Evolutionary conservation across 805 yeast species (phyloP).

Genomic region (Starmera amethionina): DNA sequence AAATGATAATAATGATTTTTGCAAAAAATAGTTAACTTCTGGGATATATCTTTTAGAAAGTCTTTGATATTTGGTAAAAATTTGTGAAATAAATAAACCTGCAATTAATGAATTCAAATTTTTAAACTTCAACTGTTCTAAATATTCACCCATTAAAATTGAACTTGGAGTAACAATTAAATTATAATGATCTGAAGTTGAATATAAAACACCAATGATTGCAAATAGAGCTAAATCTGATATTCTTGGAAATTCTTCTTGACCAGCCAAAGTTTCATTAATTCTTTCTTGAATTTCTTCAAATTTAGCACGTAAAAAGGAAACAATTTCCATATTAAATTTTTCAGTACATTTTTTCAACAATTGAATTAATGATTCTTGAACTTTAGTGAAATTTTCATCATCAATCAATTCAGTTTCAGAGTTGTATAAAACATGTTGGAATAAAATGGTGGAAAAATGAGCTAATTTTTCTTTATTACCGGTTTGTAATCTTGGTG

Average conservation of each 20-base stretch:
- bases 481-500: slow-evolving; percentile 73
- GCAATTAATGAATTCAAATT: slow-evolving; percentile 36
- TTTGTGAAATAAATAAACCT: slow-evolving; percentile 59
- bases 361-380: slow-evolving; percentile 34
- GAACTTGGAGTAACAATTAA: slow-evolving; percentile 78
- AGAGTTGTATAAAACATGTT: slow-evolving; percentile 46
- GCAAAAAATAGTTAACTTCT: slow-evolving; percentile 55
- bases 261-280: slow-evolving; percentile 17
- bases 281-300: slow-evolving; percentile 46
- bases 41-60: slow-evolving; percentile 76
- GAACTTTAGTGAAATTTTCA: slow-evolving; percentile 23
- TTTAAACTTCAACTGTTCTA: slow-evolving; percentile 40
- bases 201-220: slow-evolving; percentile 67
- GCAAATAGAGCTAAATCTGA: slow-evolving; percentile 61
- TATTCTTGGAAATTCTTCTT: slow-evolving; percentile 25
- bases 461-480: slow-evolving; percentile 64
- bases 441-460: slow-evolving; percentile 54
- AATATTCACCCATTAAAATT: slow-evolving; percentile 60
- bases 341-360: slow-evolving; percentile 54
- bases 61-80: slow-evolving; percentile 64
- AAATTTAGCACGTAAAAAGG: slow-evolving; percentile 48
- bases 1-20: slow-evolving; percentile 37
- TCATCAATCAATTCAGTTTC: slow-evolving; percentile 27
- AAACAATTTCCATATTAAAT: slow-evolving; percentile 55
- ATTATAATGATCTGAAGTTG: slow-evolving; percentile 95